Percentiles rank a stretch among this genome's conserved stretches.
Evolutionary conservation across 192 early-diverging fungal species (phyloP).

Genomic region (Chytriomyces sp.): DNA sequence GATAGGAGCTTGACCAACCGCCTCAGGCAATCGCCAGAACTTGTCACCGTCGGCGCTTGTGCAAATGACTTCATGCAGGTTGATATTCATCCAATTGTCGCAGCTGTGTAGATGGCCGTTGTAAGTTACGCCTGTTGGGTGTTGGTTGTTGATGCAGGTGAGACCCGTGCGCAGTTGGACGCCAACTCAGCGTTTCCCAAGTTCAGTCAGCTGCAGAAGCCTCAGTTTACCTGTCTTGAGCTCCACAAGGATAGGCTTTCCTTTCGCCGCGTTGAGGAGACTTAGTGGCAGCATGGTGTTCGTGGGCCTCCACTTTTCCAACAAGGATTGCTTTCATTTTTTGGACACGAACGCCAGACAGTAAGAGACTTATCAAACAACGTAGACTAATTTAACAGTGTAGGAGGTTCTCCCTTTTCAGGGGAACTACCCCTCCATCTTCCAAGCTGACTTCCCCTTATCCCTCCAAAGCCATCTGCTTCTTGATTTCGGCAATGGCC

Average conservation of each 20-base stretch:
- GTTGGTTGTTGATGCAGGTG: background rate
- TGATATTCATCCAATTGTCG: constrained; percentile 98
- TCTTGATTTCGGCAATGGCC: constrained; percentile 97
- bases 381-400: too few relatives aligned
- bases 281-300: constrained; percentile 87
- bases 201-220: background rate
- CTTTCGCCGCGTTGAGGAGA: constrained; percentile 85
- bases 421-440: too few relatives aligned
- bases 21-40: constrained; percentile 90
- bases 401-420: too few relatives aligned
- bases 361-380: too few relatives aligned
- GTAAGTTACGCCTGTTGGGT: constrained; percentile 80
- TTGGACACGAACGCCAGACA: too few relatives aligned
- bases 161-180: background rate
- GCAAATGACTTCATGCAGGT: constrained; percentile 90
- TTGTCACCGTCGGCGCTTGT: constrained; percentile 90
- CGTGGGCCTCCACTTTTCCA: too few relatives aligned
- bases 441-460: too few relatives aligned
- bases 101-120: constrained; percentile 96
- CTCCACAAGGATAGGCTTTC: constrained; percentile 92
- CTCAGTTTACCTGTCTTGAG: constrained; percentile 76
- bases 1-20: constrained; percentile 11
- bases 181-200: background rate
- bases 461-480: constrained; percentile 75
- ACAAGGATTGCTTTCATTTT: too few relatives aligned